These are phyloP conservation scores for Eragrostis tef DNA, from an alignment of 202 grass and related monocot species.

Conservation along the genomic window DNA sequence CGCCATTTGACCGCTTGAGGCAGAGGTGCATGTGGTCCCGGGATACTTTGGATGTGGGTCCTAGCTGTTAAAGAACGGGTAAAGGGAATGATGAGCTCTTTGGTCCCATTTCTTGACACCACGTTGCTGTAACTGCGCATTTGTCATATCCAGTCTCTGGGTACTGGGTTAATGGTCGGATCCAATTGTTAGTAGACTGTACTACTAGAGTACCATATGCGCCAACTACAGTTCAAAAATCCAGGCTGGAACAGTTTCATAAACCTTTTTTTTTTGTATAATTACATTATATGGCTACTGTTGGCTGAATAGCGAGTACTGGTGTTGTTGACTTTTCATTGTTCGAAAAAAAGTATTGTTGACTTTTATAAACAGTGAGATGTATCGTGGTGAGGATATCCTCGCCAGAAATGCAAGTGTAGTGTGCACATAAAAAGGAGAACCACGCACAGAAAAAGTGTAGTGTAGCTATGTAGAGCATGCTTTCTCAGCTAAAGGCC, in stretches of 20 bases:
- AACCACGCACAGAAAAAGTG: neutral
- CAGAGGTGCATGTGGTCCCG: slow-evolving; percentile 31
- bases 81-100: slow-evolving; percentile 31
- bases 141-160: slow-evolving; percentile 29
- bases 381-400: neutral
- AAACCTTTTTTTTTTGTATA: neutral
- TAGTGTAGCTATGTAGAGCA: neutral
- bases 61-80: neutral
- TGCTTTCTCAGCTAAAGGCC: neutral
- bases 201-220: too few relatives aligned
- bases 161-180: neutral
- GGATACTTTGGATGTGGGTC: slow-evolving; percentile 6
- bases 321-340: too few relatives aligned
- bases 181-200: slow-evolving; percentile 5
- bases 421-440: too few relatives aligned
- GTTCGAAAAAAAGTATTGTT: too few relatives aligned
- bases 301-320: neutral
- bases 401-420: neutral
- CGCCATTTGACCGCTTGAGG: slow-evolving; percentile 30
- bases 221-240: neutral
- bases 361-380: neutral
- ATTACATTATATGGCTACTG: too few relatives aligned
- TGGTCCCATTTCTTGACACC: slow-evolving; percentile 20
- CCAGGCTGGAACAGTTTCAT: neutral
- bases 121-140: neutral